Conservation (phyloP, 805 yeast species). For the Lipomyces japonicus region DNA sequence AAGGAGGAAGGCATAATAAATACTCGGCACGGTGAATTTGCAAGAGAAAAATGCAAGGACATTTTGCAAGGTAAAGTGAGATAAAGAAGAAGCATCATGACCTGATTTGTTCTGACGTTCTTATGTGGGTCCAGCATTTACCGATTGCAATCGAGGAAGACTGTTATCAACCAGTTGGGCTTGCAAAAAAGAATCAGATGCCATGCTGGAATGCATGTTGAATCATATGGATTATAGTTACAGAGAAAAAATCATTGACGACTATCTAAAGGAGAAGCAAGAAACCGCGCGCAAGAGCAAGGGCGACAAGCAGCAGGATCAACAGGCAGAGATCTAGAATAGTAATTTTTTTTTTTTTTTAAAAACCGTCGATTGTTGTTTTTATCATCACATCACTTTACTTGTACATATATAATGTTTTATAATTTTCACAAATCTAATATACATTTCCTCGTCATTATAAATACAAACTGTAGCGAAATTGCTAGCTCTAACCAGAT, state of each 20-base stretch:
- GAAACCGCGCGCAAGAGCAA: slow-evolving; percentile 34
- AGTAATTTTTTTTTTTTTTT: not conserved
- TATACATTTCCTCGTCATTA: not conserved
- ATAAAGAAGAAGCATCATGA: too few species aligned
- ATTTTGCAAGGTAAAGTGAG: slow-evolving; percentile 20
- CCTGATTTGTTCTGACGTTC: too few species aligned
- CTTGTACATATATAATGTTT: not conserved
- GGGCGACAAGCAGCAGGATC: not conserved
- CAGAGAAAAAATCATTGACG: slow-evolving; percentile 66
- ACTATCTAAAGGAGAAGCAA: slow-evolving; percentile 56
- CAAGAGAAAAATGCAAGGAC: slow-evolving; percentile 17
- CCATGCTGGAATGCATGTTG: slow-evolving; percentile 61
- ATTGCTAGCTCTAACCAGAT: too few species aligned
- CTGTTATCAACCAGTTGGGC: slow-evolving; percentile 65
- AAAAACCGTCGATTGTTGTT: not conserved
- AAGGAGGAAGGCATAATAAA: slow-evolving; percentile 16
- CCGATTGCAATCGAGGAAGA: slow-evolving; percentile 59
- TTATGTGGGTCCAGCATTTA: slow-evolving; percentile 45
- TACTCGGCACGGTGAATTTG: slow-evolving; percentile 12
- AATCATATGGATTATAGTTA: slow-evolving; percentile 51
- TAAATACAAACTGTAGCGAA: too few species aligned
- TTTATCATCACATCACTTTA: not conserved
- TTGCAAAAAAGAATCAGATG: slow-evolving; percentile 57
- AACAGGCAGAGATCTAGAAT: not conserved
- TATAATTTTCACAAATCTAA: not conserved